Evolutionary conservation across 148 eudicot species (phyloP), one percentile per base, ranked within the genome.

Genomic region (Chenopodium album): DNA sequence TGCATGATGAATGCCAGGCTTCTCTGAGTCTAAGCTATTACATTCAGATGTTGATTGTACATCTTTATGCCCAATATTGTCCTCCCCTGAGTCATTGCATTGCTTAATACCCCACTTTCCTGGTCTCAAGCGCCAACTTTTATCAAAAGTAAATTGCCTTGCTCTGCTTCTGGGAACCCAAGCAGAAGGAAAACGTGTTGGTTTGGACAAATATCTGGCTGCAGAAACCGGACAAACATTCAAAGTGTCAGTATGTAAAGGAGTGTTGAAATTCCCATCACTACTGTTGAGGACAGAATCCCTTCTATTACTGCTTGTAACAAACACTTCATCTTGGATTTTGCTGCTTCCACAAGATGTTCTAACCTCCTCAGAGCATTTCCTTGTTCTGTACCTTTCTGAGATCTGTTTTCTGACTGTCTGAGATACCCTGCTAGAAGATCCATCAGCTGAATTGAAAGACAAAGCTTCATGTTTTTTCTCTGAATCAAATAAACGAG

Each of bases 141-240:
- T 82, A 59, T 82, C 76, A 31, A 84, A 71, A n/a, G 17, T 28
- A 29, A 73, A 60, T 54, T 60, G 70, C 73, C 79, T 81, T 52
- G 23, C 81, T 34, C 75, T 84, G 78, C 80, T 78, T 78, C 86
- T 84, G 79, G 88, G 83, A 56, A 78, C 82, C 79, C 79, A 82
- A 68, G 78, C 80, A 78, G 79, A 67, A 59, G 80, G 78, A 75
- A 84, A 75, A 12, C 83, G 63, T 9, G 28, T 80, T 26, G 85
- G 76, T 76, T 70, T 78, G 14, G 85, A 60, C 76, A 83, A 79
- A 37, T 81, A 82, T 78, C 78, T 80, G 3, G 62, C 84, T 71
- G 47, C 29, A 44, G 32, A 76, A 82, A 82, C 79, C 75, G 75
- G 78, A 69, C n/a, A 29, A 1, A 78, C 78, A 76, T 83, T 70